Evolutionary conservation across 1,284 basidiomycete genomes (phyloP), one percentile per base, ranked within the genome.

Genomic region (Ceratorhiza oryzae-sativae): DNA sequence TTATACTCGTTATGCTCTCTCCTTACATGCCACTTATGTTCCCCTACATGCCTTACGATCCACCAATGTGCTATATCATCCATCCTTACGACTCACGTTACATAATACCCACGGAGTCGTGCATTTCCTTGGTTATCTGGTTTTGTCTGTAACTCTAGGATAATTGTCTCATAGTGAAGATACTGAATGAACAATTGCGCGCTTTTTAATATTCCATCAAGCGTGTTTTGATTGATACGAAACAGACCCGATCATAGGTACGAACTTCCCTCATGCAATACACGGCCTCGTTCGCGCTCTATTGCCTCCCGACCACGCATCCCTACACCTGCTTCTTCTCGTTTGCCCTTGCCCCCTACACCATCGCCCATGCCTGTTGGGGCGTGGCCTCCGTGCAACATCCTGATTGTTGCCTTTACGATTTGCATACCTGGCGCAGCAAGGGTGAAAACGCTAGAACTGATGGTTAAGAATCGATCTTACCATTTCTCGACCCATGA

Each of bases 401-500:
- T 83, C 76, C 87, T 83, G 77, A 89, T 84, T 42, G 84, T 82
- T 32, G 87, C 85, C 80, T 87, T 87, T 78, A 85, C 70, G 42
- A 75, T 68, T 51, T 75, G 71, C 73, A 75, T 75, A n/a, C 67
- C 67, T 70, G 27, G n/a, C 32, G 12, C 23, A 20, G 53, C 41
- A 34, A 12, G n/a, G 23, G 30, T 23, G 25, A 48, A 18, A n/a
- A 18, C 30, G 30, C 39, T 20, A 27, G 23, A 36, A 32, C 15
- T 10, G 30, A 56, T 9, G 5, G 25, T 53, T 13, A 12, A 25
- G 59, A 58, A 23, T 9, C 15, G 27, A 32, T 23, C 65, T 48
- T 70, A 70, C 70, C 70, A 81, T 97, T 97, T 75, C 93, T 85
- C 76, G 92, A 95, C 41, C 96, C 95, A 87, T 94, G 92, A 48